Evolutionary conservation across 139 green algal species (phyloP).

Genomic region (Zygnema cylindricum): DNA sequence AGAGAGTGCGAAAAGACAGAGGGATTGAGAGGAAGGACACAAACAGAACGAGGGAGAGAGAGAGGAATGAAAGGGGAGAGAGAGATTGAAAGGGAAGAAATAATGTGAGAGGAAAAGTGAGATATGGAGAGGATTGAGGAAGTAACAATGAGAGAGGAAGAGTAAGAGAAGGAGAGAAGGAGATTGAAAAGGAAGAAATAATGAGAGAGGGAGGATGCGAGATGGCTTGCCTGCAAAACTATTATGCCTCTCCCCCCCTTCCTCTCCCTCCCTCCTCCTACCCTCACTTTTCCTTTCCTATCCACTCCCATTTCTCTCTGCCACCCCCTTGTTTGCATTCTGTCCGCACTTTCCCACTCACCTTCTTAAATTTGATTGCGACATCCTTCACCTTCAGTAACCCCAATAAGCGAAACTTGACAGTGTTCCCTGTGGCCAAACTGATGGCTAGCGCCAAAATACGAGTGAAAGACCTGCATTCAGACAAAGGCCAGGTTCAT

Average conservation of each 20-base stretch:
- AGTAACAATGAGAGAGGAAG: background rate
- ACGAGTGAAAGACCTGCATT: background rate
- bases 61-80: background rate
- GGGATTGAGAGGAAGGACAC: background rate
- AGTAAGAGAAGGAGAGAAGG: background rate
- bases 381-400: constrained; percentile 17
- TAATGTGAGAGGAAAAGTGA: background rate
- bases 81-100: background rate
- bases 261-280: background rate
- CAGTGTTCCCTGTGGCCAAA: constrained; percentile 1
- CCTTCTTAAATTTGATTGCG: constrained; percentile 2
- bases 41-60: background rate
- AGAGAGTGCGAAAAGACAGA: background rate
- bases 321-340: background rate
- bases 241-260: background rate
- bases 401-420: constrained; percentile 1
- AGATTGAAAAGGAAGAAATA: background rate
- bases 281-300: background rate
- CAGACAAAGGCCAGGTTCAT: background rate
- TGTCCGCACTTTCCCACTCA: background rate
- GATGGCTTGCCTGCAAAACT: background rate
- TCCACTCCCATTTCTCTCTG: background rate
- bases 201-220: background rate
- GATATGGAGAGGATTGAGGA: background rate
- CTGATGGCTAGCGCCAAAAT: background rate